Evolutionary conservation across 441 rosid species (phyloP), one percentile per base, ranked within the genome.

Genomic region (Rhodomyrtus psidioides): DNA sequence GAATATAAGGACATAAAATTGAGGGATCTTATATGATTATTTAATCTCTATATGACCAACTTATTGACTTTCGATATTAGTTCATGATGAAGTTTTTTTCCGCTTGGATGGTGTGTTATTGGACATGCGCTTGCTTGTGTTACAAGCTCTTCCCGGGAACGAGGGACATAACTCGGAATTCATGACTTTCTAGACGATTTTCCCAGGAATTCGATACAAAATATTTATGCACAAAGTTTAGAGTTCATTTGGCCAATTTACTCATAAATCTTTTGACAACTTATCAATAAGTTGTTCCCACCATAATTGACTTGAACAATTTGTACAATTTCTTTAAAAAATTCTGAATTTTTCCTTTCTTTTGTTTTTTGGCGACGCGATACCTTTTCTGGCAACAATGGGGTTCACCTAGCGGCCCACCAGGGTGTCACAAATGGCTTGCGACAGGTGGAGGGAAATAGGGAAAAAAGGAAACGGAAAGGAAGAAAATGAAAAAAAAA

Each of bases 231-330:
- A 0, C 0, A 6, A 55, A 19, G 57, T 7, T 19, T 55, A 55
- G 24, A 55, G 9, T n/a, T 39, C 6, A 30, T 62, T 30, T 30
- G 26, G 3, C 14, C 10, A 62, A 70, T 70, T 21, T 39, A 39
- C 2, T 21, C 2, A 0, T 10, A 10, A 39, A 21, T 1, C 26
- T 34, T 70, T 70, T 39, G 16, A 21, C 0, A 0, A 21, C 12
- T 3, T 10, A 0, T 3, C 16, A 21, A 70, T 70, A 12, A 21
- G 16, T 21, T 8, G 0, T 39, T 21, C 0, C 1, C 0, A 0
- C 7, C 9, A 70, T 26, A 70, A 21, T 12, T 39, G n/a, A 7
- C 13, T 0, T 34, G n/a, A 3, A 70, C n/a, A 5, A 21, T 19
- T 21, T 54, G 7, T 17, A 17, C 23, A n/a, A n/a, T n/a, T n/a